phyloP scores from a whole-genome alignment of 768 basidiomycete genomes.

The Lentinus tigrinus region DNA sequence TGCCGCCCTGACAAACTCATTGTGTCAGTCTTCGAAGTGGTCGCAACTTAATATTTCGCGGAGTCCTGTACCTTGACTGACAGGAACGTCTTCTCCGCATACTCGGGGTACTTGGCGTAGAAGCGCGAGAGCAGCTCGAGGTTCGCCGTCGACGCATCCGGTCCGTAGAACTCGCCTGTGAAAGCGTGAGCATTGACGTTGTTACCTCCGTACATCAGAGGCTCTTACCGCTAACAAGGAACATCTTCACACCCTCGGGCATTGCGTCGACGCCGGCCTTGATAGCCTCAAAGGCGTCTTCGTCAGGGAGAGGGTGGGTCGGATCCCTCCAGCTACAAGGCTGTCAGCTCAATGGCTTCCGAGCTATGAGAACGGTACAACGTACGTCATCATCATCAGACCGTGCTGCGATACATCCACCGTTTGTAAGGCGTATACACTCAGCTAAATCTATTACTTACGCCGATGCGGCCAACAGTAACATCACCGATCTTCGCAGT shows the following conservation, averaged over 20 bases:
- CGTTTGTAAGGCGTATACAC: background rate
- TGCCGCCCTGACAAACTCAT: conserved; percentile 20
- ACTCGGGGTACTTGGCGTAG: conserved; percentile 44
- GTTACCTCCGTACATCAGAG: no score
- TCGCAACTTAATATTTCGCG: no score
- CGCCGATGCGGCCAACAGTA: conserved; percentile 39
- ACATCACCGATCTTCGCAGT: conserved; percentile 36
- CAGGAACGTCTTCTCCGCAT: conserved; percentile 46
- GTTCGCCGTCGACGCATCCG: conserved; percentile 41
- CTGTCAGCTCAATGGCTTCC: background rate
- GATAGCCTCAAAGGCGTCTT: conserved; percentile 61
- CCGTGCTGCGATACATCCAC: conserved; percentile 37
- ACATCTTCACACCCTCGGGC: conserved; percentile 44
- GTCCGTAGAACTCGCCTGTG: conserved; percentile 56
- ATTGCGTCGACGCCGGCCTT: conserved; percentile 46
- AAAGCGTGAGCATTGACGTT: conserved; percentile 4
- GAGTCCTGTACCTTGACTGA: conserved; percentile 42
- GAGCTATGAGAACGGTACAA: background rate
- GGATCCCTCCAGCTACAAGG: conserved; percentile 34
- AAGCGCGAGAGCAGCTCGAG: conserved; percentile 49
- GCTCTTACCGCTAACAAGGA: conserved; percentile 49
- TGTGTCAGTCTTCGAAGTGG: no score
- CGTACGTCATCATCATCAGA: conserved; percentile 58
- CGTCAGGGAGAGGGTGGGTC: conserved; percentile 45
- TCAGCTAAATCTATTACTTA: conserved; percentile 29